Conservation (phyloP, 129 eudicot species). For the Gnaphalium uliginosum region DNA sequence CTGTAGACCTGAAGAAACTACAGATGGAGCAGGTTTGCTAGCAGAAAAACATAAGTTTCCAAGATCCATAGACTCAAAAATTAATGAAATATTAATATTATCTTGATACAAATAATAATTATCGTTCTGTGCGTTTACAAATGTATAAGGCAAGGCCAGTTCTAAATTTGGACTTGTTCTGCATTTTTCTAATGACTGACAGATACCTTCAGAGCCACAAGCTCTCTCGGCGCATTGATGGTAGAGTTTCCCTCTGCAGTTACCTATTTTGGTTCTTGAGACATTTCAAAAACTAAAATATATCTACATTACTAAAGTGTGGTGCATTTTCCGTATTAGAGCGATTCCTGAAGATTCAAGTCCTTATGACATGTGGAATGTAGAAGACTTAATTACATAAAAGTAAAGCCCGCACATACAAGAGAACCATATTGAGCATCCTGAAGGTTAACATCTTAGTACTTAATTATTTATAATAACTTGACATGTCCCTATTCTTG, state of each 20-base stretch:
- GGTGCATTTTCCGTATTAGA: background rate
- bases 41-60: conserved; percentile 49
- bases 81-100: background rate
- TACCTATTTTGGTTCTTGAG: background rate
- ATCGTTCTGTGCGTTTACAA: conserved; percentile 40
- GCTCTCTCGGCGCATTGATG: background rate
- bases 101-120: background rate
- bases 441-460: background rate
- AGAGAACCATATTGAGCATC: background rate
- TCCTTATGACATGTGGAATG: background rate
- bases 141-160: conserved; percentile 35
- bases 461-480: background rate
- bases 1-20: conserved; percentile 76
- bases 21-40: conserved; percentile 90
- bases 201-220: background rate
- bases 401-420: background rate
- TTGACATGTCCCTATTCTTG: background rate
- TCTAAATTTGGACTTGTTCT: conserved; percentile 24
- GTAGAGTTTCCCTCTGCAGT: background rate
- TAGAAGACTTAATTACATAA: background rate
- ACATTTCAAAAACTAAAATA: background rate
- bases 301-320: background rate
- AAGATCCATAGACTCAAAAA: conserved; percentile 49
- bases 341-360: background rate
- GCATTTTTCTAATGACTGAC: conserved; percentile 23